Percentiles rank a stretch among this genome's conserved stretches.
These are phyloP conservation scores for Diutina pseudorugosa DNA, from an alignment of 1,139 yeast genomes.

Conservation along the genomic window DNA sequence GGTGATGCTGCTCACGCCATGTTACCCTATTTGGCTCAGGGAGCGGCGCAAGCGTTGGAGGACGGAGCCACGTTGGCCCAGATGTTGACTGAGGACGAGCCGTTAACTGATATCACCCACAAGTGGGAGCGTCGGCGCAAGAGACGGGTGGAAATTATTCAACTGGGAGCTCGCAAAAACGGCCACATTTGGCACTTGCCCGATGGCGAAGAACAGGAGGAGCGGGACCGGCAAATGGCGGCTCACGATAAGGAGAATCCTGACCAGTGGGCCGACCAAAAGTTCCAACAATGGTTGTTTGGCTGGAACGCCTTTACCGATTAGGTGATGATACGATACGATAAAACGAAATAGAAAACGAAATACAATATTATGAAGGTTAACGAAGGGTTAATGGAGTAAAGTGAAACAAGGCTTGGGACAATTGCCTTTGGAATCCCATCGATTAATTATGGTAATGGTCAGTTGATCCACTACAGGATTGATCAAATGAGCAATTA, in stretches of 20 bases:
- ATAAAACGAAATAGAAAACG: no score
- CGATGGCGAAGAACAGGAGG: constrained; percentile 5
- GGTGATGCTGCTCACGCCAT: constrained; percentile 7
- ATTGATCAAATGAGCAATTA: no score
- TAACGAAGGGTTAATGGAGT: no score
- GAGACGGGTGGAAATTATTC: neutral
- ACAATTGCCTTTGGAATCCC: no score
- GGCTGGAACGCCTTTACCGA: neutral
- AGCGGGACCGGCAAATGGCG: constrained; percentile 1
- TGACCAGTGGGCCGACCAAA: neutral
- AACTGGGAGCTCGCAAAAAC: constrained; percentile 4
- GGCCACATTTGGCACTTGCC: constrained; percentile 4
- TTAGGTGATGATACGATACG: neutral
- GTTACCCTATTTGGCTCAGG: constrained; percentile 6
- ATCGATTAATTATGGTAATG: no score
- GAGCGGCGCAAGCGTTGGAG: constrained; percentile 7
- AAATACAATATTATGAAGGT: no score
- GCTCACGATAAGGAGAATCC: neutral
- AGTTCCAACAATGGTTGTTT: constrained; percentile 3
- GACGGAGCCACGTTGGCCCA: constrained; percentile 10
- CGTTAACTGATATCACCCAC: neutral
- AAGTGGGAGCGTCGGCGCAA: constrained; percentile 3
- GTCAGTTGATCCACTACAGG: no score
- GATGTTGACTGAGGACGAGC: neutral
- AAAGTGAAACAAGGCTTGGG: no score